phyloP scores from a whole-genome alignment of 768 basidiomycete species.

The Guyanaporus albipodus region DNA sequence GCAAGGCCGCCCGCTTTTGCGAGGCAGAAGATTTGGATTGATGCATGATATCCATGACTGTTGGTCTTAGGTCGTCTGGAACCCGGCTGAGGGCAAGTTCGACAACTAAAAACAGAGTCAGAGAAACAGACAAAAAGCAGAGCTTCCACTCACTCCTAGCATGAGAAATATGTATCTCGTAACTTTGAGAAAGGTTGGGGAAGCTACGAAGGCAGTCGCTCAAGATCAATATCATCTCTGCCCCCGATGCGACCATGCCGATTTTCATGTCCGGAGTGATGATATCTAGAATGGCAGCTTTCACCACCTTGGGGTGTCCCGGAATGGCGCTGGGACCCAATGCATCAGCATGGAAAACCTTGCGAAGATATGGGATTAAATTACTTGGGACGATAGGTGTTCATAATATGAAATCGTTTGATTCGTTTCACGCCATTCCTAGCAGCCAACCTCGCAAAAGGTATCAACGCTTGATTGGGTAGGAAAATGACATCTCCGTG shows the following conservation, averaged over 20 bases:
- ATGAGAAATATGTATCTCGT: slow-evolving; percentile 79
- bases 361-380: slow-evolving; percentile 9
- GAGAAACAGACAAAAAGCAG: background rate
- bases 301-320: slow-evolving; percentile 69
- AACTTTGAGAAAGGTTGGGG: slow-evolving; percentile 61
- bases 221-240: slow-evolving; percentile 68
- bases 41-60: slow-evolving; percentile 61
- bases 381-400: slow-evolving; percentile 68
- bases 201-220: slow-evolving; percentile 67
- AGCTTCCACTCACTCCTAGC: slow-evolving; percentile 52
- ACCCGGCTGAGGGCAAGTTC: slow-evolving; percentile 61
- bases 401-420: slow-evolving; percentile 78
- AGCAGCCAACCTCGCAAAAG: slow-evolving; percentile 83
- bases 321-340: slow-evolving; percentile 46
- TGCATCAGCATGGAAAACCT: slow-evolving; percentile 1
- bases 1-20: slow-evolving; percentile 64
- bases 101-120: slow-evolving; percentile 47
- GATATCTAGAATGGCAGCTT: slow-evolving; percentile 81
- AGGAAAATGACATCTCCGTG: slow-evolving; percentile 74
- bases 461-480: slow-evolving; percentile 66
- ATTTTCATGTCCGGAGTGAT: slow-evolving; percentile 66
- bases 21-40: slow-evolving; percentile 61
- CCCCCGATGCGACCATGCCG: slow-evolving; percentile 66
- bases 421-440: slow-evolving; percentile 61
- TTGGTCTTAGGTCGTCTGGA: slow-evolving; percentile 49